Percentiles rank a stretch among this genome's conserved stretches.
These are phyloP conservation scores for Selenicereus undatus DNA, from an alignment of 148 eudicot species.

Conservation along the genomic window DNA sequence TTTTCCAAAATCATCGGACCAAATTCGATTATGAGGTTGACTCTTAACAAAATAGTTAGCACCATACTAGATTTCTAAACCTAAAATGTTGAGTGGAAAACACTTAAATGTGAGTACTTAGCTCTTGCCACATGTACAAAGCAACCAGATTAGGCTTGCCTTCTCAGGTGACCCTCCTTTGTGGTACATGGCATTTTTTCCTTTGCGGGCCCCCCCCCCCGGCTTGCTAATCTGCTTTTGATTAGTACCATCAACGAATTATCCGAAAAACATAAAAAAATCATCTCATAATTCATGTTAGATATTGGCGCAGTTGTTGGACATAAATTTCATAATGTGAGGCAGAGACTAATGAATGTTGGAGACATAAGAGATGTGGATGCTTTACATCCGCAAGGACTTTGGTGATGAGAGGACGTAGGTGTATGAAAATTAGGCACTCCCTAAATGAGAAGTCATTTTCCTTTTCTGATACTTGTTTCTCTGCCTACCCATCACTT, in stretches of 20 bases:
- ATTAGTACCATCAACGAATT: too few relatives aligned
- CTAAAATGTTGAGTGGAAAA: background rate
- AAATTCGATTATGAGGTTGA: background rate
- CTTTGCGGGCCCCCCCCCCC: too few relatives aligned
- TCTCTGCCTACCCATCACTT: slow-evolving; percentile 14
- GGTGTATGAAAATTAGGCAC: slow-evolving; percentile 16
- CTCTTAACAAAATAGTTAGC: background rate
- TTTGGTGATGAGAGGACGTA: background rate
- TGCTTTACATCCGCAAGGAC: slow-evolving; percentile 1
- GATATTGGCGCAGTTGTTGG: background rate
- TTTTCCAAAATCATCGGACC: background rate
- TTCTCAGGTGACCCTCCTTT: too few relatives aligned
- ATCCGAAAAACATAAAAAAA: too few relatives aligned
- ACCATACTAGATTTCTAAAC: background rate
- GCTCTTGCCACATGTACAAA: background rate
- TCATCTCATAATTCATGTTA: background rate
- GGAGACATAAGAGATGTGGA: slow-evolving; percentile 2
- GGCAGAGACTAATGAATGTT: background rate
- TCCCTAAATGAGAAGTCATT: slow-evolving; percentile 17
- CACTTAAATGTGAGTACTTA: background rate
- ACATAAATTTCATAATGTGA: background rate
- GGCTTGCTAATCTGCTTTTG: too few relatives aligned
- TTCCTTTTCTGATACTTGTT: slow-evolving; percentile 18
- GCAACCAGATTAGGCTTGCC: too few relatives aligned
- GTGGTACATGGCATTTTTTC: too few relatives aligned